Evolutionary conservation across 805 yeast genomes (phyloP), one percentile per base, ranked within the genome.

Genomic region (Candida insectorum): DNA sequence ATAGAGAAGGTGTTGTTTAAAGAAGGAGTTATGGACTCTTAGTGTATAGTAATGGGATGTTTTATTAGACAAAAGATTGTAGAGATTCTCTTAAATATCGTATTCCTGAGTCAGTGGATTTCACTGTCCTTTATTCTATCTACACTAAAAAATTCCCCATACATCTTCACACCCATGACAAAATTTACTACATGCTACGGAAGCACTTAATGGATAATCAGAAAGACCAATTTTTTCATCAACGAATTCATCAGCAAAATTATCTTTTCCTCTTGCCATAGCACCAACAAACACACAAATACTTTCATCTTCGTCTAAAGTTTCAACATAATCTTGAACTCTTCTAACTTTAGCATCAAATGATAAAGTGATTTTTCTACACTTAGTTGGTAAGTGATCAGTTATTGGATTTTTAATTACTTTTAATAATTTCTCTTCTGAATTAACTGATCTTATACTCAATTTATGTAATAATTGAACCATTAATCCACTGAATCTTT

Each of bases 161-260:
- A 95, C 95, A 62, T 93, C 98, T 67, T 93, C 98, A 54, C 96
- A 87, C 31, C 98, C 98, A 55, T 93, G 97, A 60, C 97, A 91
- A 69, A 93, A 88, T 63, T 93, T 93, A 44, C 96, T 85, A 62
- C 97, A 93, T 4, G 98, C 97, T 36, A 93, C 97, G 9, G 97
- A 88, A 3, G 98, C 98, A 34, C 95, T 85, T 42, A 93, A 73
- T 33, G 98, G 95, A 60, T 89, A 93, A 52, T 91, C 88, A 22
- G 97, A 87, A 37, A 93, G 80, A 49, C 97, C 97, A 39, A 93
- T 83, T 55, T 91, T 93, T 61, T 93, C 97, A 58, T 93, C 97
- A 27, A 91, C 95, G 54, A 61, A 91, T 60, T 89, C 97, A 60
- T 93, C 98, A 16, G 98, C 98, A 62, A 93, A 93, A 49, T 80